A percentile compares a stretch with the other conserved stretches of the same genome.
These are phyloP conservation scores for Schwanniomyces yamadae DNA, from an alignment of 805 yeast genomes.

Conservation along the genomic window DNA sequence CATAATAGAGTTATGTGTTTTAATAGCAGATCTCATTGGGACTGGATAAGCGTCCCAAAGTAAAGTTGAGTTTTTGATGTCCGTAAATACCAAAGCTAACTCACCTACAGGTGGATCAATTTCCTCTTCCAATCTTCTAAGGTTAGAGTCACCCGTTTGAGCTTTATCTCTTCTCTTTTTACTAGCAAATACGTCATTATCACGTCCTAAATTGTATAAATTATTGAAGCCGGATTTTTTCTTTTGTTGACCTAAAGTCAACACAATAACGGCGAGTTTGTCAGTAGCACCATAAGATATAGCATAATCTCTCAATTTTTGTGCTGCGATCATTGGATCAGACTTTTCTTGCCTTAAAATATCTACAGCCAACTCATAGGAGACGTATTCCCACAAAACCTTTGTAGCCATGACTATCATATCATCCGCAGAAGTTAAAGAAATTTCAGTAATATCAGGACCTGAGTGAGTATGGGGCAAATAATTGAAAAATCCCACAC, in stretches of 20 bases:
- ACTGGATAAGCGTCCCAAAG: slow-evolving; percentile 91
- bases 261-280: slow-evolving; percentile 76
- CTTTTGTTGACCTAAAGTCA: slow-evolving; percentile 61
- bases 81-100: slow-evolving; percentile 94
- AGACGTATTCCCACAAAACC: slow-evolving; percentile 81
- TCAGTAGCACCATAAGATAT: slow-evolving; percentile 86
- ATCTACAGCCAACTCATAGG: slow-evolving; percentile 86
- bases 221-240: slow-evolving; percentile 26
- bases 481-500: slow-evolving; percentile 84
- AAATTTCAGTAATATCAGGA: slow-evolving; percentile 69
- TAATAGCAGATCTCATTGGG: slow-evolving; percentile 96
- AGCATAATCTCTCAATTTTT: slow-evolving; percentile 89
- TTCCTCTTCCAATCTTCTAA: slow-evolving; percentile 84
- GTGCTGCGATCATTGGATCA: slow-evolving; percentile 90
- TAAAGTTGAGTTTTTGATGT: slow-evolving; percentile 89
- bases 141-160: slow-evolving; percentile 57
- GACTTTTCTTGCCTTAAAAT: slow-evolving; percentile 77
- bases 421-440: slow-evolving; percentile 70
- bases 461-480: slow-evolving; percentile 88
- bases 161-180: slow-evolving; percentile 49
- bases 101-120: slow-evolving; percentile 94
- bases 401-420: slow-evolving; percentile 81
- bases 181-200: slow-evolving; percentile 31
- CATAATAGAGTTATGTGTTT: slow-evolving; percentile 91
- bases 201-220: slow-evolving; percentile 37